Conservation (phyloP, 192 early-diverging fungal species). For the Coemansia guatemalensis region DNA sequence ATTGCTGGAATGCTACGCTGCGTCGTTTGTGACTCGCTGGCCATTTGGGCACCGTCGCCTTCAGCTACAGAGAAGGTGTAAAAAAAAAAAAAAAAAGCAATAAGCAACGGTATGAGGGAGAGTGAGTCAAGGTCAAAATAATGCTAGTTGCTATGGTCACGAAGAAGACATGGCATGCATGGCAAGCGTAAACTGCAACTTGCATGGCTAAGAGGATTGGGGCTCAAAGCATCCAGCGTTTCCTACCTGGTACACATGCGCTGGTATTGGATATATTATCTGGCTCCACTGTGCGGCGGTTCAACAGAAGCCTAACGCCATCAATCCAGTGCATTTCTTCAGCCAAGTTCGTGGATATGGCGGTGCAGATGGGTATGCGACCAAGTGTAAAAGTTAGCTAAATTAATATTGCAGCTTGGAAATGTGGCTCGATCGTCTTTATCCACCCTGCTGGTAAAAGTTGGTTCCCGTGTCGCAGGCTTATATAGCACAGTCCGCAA, state of each 20-base stretch:
- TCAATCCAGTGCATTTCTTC: neutral
- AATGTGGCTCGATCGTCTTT: neutral
- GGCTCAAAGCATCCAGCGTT: neutral
- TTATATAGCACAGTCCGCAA: neutral
- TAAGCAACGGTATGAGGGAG: neutral
- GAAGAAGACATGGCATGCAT: too few relatives aligned
- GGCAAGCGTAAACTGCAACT: too few relatives aligned
- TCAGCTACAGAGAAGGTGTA: neutral
- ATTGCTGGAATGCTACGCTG: conserved; percentile 21
- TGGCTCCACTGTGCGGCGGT: neutral
- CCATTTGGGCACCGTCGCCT: neutral
- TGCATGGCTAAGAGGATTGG: too few relatives aligned
- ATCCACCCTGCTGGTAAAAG: neutral
- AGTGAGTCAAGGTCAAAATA: neutral
- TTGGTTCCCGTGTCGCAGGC: neutral
- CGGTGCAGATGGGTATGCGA: neutral
- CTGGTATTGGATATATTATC: neutral
- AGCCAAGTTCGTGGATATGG: neutral
- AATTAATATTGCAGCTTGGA: neutral
- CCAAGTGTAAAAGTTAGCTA: neutral
- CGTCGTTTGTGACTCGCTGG: conserved; percentile 3
- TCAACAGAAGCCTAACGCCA: neutral
- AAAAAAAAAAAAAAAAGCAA: neutral
- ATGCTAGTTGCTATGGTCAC: neutral
- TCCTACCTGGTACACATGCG: neutral